Percentiles rank a stretch among this genome's conserved stretches.
These are phyloP conservation scores for Exophiala bonariae DNA, from an alignment of 2,329 filamentous ascomycete species.

Conservation along the genomic window DNA sequence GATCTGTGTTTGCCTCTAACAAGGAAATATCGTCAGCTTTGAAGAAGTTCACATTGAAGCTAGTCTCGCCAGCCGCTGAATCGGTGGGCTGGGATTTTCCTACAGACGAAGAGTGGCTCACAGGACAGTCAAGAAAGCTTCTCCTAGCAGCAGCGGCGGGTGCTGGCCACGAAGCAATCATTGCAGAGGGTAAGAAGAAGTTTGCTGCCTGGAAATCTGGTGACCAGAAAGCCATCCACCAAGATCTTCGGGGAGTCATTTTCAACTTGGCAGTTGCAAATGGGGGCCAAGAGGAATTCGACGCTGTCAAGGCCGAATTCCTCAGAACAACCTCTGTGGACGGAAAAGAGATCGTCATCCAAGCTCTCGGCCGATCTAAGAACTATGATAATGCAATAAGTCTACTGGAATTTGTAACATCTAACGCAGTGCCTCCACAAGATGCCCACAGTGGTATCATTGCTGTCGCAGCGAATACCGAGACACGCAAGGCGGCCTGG, in stretches of 20 bases:
- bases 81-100: slow-evolving; percentile 83
- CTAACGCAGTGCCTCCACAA: slow-evolving; percentile 77
- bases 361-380: slow-evolving; percentile 72
- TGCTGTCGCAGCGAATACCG: slow-evolving; percentile 70
- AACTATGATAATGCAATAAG: slow-evolving; percentile 67
- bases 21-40: slow-evolving; percentile 70
- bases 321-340: slow-evolving; percentile 80
- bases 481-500: slow-evolving; percentile 77
- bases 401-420: slow-evolving; percentile 74
- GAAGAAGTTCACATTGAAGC: slow-evolving; percentile 72
- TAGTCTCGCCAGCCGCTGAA: slow-evolving; percentile 73
- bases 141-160: slow-evolving; percentile 74
- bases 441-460: slow-evolving; percentile 84
- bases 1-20: slow-evolving; percentile 81
- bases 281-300: slow-evolving; percentile 67
- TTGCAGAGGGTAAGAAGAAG: slow-evolving; percentile 71
- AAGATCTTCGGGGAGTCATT: slow-evolving; percentile 76
- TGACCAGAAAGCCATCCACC: slow-evolving; percentile 71
- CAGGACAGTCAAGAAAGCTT: slow-evolving; percentile 76
- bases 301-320: slow-evolving; percentile 82
- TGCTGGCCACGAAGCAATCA: slow-evolving; percentile 70
- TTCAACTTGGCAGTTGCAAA: slow-evolving; percentile 78
- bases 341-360: slow-evolving; percentile 82
- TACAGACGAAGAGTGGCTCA: slow-evolving; percentile 77
- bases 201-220: slow-evolving; percentile 77